phyloP scores from a whole-genome alignment of 202 grass and related monocot genomes.

The Setaria italica region DNA sequence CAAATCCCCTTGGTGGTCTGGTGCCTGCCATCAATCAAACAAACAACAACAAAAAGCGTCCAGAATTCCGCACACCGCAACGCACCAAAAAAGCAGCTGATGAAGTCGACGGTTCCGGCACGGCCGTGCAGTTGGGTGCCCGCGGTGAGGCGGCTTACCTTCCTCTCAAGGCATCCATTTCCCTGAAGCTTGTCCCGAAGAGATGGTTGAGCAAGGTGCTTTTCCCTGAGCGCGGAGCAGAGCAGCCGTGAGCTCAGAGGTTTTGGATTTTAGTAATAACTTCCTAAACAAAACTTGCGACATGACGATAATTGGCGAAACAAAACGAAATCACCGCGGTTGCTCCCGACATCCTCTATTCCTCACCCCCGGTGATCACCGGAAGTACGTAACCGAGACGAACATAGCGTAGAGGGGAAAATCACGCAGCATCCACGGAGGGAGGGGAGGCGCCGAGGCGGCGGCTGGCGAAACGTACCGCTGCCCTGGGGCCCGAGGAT shows the following conservation, averaged over 20 bases:
- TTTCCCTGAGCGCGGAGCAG: constrained; percentile 59
- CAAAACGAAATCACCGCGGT: background rate
- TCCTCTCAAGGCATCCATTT: constrained; percentile 83
- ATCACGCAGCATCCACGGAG: too few species aligned
- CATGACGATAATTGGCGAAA: background rate
- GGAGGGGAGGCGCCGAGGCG: background rate
- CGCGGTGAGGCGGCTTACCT: constrained; percentile 47
- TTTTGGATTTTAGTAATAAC: background rate
- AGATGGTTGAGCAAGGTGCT: constrained; percentile 84
- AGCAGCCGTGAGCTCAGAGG: constrained; percentile 19
- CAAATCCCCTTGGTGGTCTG: constrained; percentile 88
- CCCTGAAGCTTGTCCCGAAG: constrained; percentile 72
- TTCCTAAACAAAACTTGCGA: background rate
- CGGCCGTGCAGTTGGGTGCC: background rate
- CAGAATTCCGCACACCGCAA: background rate
- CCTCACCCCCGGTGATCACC: background rate
- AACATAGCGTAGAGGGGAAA: too few species aligned
- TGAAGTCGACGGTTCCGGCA: background rate
- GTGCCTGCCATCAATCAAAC: constrained; percentile 40
- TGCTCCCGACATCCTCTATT: background rate
- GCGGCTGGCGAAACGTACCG: constrained; percentile 40
- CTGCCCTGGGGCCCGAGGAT: constrained; percentile 83
- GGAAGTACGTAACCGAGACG: too few species aligned
- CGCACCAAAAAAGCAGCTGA: background rate
- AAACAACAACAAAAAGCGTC: background rate